Base-by-base conservation (phyloP, 2,329 filamentous ascomycete species). In the Verticillium zaregamsianum region DNA sequence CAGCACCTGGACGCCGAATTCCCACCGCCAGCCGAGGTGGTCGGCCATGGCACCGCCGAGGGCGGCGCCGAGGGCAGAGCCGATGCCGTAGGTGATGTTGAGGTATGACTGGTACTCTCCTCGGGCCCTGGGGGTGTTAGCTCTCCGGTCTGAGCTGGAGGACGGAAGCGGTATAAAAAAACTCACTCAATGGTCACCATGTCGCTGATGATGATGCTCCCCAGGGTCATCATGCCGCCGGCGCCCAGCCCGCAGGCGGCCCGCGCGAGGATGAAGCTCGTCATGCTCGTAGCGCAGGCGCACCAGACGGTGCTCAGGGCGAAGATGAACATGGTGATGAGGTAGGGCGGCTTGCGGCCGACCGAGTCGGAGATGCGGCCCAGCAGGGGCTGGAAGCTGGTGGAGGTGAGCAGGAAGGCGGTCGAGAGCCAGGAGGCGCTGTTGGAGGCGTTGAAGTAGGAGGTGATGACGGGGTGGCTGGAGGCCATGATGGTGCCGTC, bases 401-500 rank as follows among this genome's bases (percentile, higher is more conserved):
- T 93, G 4, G 86, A 90, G 0, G 91, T 92, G 40, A 95, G 80
- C 39, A 94, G 75, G 66, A 93, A 94, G 0, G 90, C 86, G 0
- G 91, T 94, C 2, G 90, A 92, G 5, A 94, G 80, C 91, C 91
- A 95, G 2, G 90, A 92, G 3, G 91, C 91, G 56, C 86, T 86
- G 72, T 94, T 92, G 35, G 90, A 90, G 57, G 89, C 85, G 64
- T 87, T 79, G 73, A 94, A 94, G 72, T 93, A 87, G 0, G 90
- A 92, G 0, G 90, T 93, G 64, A 94, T 92, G 62, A 91, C 89
- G 0, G 91, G 90, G 72, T 95, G 91, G 52, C 84, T 89, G 2
- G 90, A 92, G 5, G 90, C 90, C 90, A 94, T 93, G 66, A 94
- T 84, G 4, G 90, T 94, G 12, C 85, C 83, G 77, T 94, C 91